These are phyloP conservation scores for Chaetomiaceae sp. DNA, from an alignment of 2,329 filamentous ascomycete genomes.

Conservation along the genomic window DNA sequence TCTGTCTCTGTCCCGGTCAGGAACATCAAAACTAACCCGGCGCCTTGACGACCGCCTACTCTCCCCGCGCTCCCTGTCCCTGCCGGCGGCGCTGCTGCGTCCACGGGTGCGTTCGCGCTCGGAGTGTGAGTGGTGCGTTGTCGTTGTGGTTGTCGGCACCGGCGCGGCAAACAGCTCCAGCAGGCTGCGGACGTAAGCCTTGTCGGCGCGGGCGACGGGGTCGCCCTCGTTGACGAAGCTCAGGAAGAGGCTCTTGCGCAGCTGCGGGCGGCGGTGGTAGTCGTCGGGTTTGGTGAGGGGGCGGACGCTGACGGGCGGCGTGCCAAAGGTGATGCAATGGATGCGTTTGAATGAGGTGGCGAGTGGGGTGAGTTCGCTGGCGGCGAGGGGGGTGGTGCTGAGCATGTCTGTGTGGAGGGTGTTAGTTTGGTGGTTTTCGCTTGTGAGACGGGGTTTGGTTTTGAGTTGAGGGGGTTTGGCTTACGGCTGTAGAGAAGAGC, in stretches of 20 bases:
- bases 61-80: too few species aligned
- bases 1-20: too few species aligned
- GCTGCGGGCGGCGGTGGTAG: conserved; percentile 29
- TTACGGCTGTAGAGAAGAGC: conserved; percentile 71
- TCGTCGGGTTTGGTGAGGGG: conserved; percentile 58
- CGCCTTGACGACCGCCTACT: too few species aligned
- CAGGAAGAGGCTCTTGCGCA: conserved; percentile 68
- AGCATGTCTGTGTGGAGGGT: too few species aligned
- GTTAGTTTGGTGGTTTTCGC: too few species aligned
- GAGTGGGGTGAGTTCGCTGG: conserved; percentile 65
- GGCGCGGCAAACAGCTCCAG: conserved; percentile 65
- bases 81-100: too few species aligned
- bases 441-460: too few species aligned
- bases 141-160: conserved; percentile 34
- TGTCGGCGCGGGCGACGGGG: conserved; percentile 71
- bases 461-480: too few species aligned
- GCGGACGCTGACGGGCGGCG: conserved; percentile 69
- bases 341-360: conserved; percentile 69
- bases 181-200: conserved; percentile 66
- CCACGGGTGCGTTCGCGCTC: too few species aligned
- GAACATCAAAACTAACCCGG: too few species aligned
- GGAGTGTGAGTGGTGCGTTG: too few species aligned
- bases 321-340: conserved; percentile 83
- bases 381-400: conserved; percentile 45
- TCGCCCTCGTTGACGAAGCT: conserved; percentile 84